Base-by-base conservation (phyloP, 1,284 basidiomycete genomes). In the Pseudozyma sp. region DNA sequence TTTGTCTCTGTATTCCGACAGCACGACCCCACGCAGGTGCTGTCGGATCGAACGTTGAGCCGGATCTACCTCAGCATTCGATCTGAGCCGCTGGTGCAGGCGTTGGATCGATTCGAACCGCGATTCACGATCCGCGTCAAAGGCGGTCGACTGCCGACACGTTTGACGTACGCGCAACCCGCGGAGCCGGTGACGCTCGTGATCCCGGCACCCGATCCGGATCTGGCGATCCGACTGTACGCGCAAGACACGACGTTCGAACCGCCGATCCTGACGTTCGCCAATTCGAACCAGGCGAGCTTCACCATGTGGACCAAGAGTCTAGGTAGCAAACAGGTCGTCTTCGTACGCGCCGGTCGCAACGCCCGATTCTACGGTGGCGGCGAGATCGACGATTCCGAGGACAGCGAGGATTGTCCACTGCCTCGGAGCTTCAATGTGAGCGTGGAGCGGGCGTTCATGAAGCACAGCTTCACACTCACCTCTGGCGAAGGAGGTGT, bases 261-360 rank as follows among this genome's bases (percentile, higher is more conserved):
- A 24, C 82, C 82, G 14, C 78, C 80, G 2, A 57, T 84, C 9
- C 58, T 84, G 24, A 72, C 78, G 0, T 84, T 84, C 49, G 50
- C 61, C 7, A 33, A 39, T 1, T 43, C 60, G n/a, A 66, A 68
- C 44, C 59, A 68, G 33, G 67, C 75, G 17, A 70, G 60, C 9
- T 84, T 83, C 55, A 78, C 70, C 5, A 77, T 84, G 58, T 76
- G 73, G 58, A 71, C 73, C 40, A 72, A 74, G 17, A 52, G 54
- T 11, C 66, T 82, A 0, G 82, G 82, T 5, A 35, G 70, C 0
- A 70, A 76, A 46, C 69, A 77, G 37, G 47, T 81, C 9, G 65
- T 79, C 7, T 83, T 82, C 61, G 73, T 84, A 24, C 68, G 79
- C 5, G 62, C 72, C 10, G 82, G 82, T 4, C 44, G 66, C 1